phyloP scores from a whole-genome alignment of 768 basidiomycete genomes.

The Boletus rubescentipes region DNA sequence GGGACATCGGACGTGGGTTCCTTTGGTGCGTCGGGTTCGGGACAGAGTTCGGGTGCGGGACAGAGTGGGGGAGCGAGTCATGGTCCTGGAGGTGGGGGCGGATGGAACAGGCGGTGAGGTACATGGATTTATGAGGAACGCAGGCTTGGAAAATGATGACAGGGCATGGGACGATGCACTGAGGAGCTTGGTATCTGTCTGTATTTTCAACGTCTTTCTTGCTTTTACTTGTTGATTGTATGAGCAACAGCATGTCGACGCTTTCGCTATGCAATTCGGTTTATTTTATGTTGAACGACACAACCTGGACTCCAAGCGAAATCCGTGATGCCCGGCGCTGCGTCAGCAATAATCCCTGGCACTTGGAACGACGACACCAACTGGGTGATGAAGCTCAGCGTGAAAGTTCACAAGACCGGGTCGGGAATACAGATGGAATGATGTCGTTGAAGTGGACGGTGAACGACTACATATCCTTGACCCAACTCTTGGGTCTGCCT shows the following conservation, averaged over 20 bases:
- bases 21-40: constrained; percentile 13
- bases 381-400: no score
- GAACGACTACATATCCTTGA: no score
- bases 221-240: not conserved
- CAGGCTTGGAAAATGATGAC: no score
- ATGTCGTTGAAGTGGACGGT: no score
- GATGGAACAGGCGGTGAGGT: constrained; percentile 16
- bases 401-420: no score
- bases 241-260: not conserved
- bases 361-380: no score
- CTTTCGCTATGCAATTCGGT: not conserved
- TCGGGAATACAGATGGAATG: no score
- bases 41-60: not conserved
- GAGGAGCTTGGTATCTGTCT: not conserved
- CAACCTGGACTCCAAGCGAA: no score
- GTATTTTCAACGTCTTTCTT: constrained; percentile 6
- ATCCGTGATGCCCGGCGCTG: no score
- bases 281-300: not conserved
- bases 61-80: not conserved
- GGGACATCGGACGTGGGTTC: constrained; percentile 11
- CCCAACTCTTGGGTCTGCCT: no score
- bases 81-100: not conserved
- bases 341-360: no score
- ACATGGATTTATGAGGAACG: not conserved
- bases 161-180: not conserved